A percentile compares a stretch with the other conserved stretches of the same genome.
Conservation (phyloP, 2,329 filamentous ascomycete genomes). For the Aspergillus pseudoglaucus region DNA sequence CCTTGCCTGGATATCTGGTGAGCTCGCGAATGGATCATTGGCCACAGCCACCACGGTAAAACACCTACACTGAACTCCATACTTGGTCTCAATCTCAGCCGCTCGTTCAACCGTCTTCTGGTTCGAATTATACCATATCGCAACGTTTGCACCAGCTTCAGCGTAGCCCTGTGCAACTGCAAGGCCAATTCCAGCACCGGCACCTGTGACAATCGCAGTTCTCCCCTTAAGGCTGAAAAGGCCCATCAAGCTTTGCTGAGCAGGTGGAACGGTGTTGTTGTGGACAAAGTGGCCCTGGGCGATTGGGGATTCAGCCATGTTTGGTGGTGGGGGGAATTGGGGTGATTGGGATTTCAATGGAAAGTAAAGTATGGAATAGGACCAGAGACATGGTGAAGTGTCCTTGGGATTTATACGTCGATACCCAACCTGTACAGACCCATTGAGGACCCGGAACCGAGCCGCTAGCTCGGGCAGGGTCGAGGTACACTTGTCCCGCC, state of each 20-base stretch:
- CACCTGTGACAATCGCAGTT: slow-evolving; percentile 64
- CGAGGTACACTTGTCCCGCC: too few relatives aligned
- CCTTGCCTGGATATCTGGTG: slow-evolving; percentile 32
- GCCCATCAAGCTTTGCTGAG: slow-evolving; percentile 48
- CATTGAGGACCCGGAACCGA: too few relatives aligned
- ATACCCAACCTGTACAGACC: too few relatives aligned
- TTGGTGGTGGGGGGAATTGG: too few relatives aligned
- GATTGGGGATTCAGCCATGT: too few relatives aligned
- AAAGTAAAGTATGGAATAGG: too few relatives aligned
- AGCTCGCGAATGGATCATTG: background rate
- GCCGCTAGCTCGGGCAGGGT: too few relatives aligned
- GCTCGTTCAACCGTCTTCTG: slow-evolving; percentile 57
- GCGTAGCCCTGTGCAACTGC: slow-evolving; percentile 58
- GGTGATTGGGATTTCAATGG: too few relatives aligned
- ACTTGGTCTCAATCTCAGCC: slow-evolving; percentile 57
- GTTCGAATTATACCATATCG: slow-evolving; percentile 67
- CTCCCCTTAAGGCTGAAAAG: slow-evolving; percentile 65
- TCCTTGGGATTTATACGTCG: too few relatives aligned
- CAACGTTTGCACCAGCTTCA: slow-evolving; percentile 67
- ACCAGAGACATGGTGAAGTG: too few relatives aligned
- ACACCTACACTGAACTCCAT: slow-evolving; percentile 53
- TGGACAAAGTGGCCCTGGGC: slow-evolving; percentile 47
- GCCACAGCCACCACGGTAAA: background rate
- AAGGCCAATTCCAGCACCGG: slow-evolving; percentile 63
- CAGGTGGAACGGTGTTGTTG: slow-evolving; percentile 47